Evolutionary conservation across 148 eudicot genomes (phyloP), one percentile per base, ranked within the genome.

Genomic region (Vaccinium macrocarpon): DNA sequence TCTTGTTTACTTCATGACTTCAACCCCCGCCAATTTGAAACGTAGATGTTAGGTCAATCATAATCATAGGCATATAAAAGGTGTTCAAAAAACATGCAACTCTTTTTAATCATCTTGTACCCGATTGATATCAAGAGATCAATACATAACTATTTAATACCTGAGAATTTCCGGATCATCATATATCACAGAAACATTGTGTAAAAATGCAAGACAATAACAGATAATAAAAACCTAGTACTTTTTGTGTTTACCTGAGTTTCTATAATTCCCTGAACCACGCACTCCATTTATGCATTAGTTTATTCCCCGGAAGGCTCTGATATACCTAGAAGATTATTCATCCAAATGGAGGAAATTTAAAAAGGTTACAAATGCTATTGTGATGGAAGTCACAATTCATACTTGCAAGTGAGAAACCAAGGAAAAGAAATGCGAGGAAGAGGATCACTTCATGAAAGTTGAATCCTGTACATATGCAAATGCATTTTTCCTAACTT

Each of bases 251-350:
- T 85, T 57, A 94, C 98, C 95, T 91, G 92, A 35, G 97, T 95
- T 85, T 95, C 97, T 86, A 95, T 95, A 75, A 95, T 95, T 38
- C 98, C 98, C 85, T 95, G 95, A 86, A 95, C 98, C 79, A 94
- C 96, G 80, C 97, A 95, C 92, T 95, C 98, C 97, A 93, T 93
- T 13, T 32, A 62, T 15, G 29, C 53, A 32, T 15, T 21, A 29
- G 4, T 59, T 80, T 19, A 57, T 9, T 38, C 38, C 71, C 23
- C 48, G 11, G 48, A 80, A 38, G 64, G 3, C 64, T 59, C 53
- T 59, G 32, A 53, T 80, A 29, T 21, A n/a, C 50, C 70, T 57
- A 51, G 70, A 79, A 29, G 15, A 57, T 21, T 79, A 59, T 10
- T 80, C 46, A 42, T 11, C 9, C 15, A 12, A 21, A 42, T 29